These are phyloP conservation scores for Erigeron canadensis DNA, from an alignment of 129 eudicot genomes.

Conservation along the genomic window DNA sequence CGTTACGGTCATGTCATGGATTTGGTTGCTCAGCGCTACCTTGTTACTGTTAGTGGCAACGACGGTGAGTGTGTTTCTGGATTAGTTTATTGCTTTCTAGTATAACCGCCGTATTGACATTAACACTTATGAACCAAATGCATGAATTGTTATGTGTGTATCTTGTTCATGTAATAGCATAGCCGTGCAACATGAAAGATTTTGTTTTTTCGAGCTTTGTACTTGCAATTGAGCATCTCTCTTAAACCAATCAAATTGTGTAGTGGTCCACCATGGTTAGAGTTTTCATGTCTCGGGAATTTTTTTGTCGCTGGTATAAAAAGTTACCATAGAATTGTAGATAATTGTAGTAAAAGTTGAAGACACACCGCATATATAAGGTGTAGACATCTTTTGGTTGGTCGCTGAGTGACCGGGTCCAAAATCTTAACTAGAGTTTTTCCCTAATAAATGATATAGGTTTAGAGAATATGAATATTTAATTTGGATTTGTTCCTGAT, in stretches of 20 bases:
- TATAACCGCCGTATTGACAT: not conserved
- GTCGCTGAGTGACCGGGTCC: too few relatives aligned
- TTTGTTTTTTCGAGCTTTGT: not conserved
- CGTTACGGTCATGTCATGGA: slow-evolving; percentile 98
- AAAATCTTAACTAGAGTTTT: too few relatives aligned
- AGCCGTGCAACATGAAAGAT: not conserved
- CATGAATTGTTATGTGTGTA: not conserved
- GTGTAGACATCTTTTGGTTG: too few relatives aligned
- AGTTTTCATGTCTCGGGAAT: not conserved
- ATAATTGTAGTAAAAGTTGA: too few relatives aligned
- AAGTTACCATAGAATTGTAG: not conserved
- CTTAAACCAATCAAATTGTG: not conserved
- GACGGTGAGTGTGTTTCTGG: slow-evolving; percentile 67
- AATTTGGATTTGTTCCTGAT: too few relatives aligned
- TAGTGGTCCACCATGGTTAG: not conserved
- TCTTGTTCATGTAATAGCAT: too few relatives aligned
- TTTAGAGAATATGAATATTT: too few relatives aligned
- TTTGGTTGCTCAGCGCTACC: slow-evolving; percentile 92
- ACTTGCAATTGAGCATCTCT: slow-evolving; percentile 1
- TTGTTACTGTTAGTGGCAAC: slow-evolving; percentile 92
- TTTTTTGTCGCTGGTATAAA: not conserved
- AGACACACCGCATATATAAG: too few relatives aligned
- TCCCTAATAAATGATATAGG: too few relatives aligned
- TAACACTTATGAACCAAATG: not conserved
- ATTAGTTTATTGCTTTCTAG: not conserved